Percentiles rank a stretch among this genome's conserved stretches.
phyloP scores from a whole-genome alignment of 1,139 yeast genomes.

The Schizosaccharomyces versatilis region DNA sequence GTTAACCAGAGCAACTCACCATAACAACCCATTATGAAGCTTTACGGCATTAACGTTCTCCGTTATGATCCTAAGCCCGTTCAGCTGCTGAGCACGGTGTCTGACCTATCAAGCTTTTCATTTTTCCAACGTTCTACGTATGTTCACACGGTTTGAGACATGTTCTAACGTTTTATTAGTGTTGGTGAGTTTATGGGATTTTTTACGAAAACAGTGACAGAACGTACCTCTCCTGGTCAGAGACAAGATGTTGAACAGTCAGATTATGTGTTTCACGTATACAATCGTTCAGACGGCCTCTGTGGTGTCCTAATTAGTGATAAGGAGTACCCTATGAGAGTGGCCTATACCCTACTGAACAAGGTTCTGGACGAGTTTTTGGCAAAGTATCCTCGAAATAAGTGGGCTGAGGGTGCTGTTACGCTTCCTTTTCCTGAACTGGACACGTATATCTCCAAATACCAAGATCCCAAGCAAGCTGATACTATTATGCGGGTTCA shows the following conservation, averaged over 20 bases:
- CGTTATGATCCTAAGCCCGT: slow-evolving; percentile 42
- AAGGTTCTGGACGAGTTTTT: slow-evolving; percentile 79
- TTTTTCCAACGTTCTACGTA: slow-evolving; percentile 55
- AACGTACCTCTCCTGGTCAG: slow-evolving; percentile 70
- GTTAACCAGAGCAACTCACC: background rate
- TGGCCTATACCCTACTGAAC: slow-evolving; percentile 85
- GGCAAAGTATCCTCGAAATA: slow-evolving; percentile 51
- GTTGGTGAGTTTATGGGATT: slow-evolving; percentile 71
- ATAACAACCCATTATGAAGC: slow-evolving; percentile 35
- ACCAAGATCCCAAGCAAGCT: slow-evolving; percentile 93
- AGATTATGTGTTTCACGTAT: slow-evolving; percentile 74
- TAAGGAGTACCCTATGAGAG: slow-evolving; percentile 87
- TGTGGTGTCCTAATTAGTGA: slow-evolving; percentile 89
- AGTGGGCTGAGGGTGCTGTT: slow-evolving; percentile 30
- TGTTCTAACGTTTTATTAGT: slow-evolving; percentile 11
- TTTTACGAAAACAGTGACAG: slow-evolving; percentile 74
- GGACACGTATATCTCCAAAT: slow-evolving; percentile 49
- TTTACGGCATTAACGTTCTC: slow-evolving; percentile 70
- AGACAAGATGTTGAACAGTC: slow-evolving; percentile 83
- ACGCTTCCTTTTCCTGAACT: slow-evolving; percentile 31
- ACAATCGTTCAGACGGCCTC: slow-evolving; percentile 70
- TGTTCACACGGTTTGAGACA: slow-evolving; percentile 6
- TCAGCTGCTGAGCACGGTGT: slow-evolving; percentile 55
- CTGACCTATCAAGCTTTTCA: slow-evolving; percentile 66
- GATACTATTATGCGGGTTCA: slow-evolving; percentile 93